Base-by-base conservation (phyloP, 2,329 filamentous ascomycete genomes). In the Didymosphaeria variabile region DNA sequence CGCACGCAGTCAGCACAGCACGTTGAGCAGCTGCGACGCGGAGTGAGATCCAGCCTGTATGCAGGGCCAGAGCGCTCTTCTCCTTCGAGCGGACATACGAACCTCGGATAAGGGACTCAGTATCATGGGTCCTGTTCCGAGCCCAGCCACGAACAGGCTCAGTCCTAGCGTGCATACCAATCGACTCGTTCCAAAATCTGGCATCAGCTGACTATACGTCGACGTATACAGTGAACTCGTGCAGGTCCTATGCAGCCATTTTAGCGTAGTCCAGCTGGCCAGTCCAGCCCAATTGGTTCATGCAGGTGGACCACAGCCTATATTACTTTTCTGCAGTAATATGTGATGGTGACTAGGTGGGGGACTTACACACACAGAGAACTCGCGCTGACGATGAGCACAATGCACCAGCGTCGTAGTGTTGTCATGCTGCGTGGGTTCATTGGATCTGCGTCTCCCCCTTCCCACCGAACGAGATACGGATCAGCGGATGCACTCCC, bases 211-310 rank as follows among this genome's bases (percentile, higher is more conserved):
- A 19, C 72, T 74, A 76, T 97, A 97, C 0, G 91, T 95, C 13
- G 88, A 87, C 0, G 93, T 94, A 78, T 97, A 97, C 69, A 97
- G 88, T n/a, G 93, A 95, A 51, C 91, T 94, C 1, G 91, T 88
- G 74, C 90, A 93, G 9, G 93, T 97, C 57, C 91, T 93, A 69
- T 55, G 38, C 23, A 46, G 44, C 55, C 59, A 31, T 34, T 38
- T 53, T 56, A 51, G 42, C 53, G 55, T 50, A 59, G 56, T 45
- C 31, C 21, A n/a, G n/a, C n/a, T n/a, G 23, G 21, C 34, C 6
- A 38, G 31, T 21, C 47, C 47, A 34, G 7, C 47, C 29, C 47
- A 19, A 19, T 34, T 13, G 15, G 10, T 23, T 19, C 21, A 26
- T n/a, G 34, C 19, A 29, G 36, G 52, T 51, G 57, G 19, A 29